phyloP scores from a whole-genome alignment of 2,329 filamentous ascomycete genomes.

The Stemphylium beticola region DNA sequence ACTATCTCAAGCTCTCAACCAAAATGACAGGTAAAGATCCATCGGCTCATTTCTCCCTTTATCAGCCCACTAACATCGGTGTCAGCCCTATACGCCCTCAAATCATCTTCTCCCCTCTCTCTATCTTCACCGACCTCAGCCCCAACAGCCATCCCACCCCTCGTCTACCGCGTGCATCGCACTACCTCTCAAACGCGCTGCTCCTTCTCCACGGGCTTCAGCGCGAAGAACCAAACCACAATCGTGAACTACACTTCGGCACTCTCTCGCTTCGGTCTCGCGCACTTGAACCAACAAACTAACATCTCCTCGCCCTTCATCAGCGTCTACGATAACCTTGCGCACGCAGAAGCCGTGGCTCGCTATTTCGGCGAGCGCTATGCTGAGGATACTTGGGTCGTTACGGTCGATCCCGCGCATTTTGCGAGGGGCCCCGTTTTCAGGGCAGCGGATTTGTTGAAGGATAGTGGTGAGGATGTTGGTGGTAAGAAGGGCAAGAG shows the following conservation, averaged over 20 bases:
- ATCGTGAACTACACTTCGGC: conserved; percentile 34
- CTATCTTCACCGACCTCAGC: conserved; percentile 9
- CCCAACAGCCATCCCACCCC: conserved; percentile 31
- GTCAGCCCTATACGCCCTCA: conserved; percentile 18
- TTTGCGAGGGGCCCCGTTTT: conserved; percentile 42
- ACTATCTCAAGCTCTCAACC: neutral
- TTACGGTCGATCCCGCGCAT: conserved; percentile 40
- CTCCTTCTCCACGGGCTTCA: conserved; percentile 39
- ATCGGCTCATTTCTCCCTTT: neutral
- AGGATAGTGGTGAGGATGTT: neutral
- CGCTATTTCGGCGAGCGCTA: conserved; percentile 25
- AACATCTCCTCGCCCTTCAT: conserved; percentile 46
- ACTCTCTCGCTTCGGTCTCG: conserved; percentile 36
- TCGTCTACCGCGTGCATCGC: conserved; percentile 43
- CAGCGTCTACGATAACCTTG: conserved; percentile 36
- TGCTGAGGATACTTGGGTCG: conserved; percentile 32
- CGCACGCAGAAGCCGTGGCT: conserved; percentile 40
- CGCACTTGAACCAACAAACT: conserved; percentile 41
- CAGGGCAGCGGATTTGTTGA: conserved; percentile 38
- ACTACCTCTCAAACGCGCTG: conserved; percentile 39
- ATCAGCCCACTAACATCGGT: neutral
- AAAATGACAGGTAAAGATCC: conserved; percentile 23
- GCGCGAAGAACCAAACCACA: conserved; percentile 45
- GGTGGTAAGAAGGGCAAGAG: conserved; percentile 2
- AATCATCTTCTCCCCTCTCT: conserved; percentile 1